Percentiles rank a stretch among this genome's conserved stretches.
Conservation (phyloP, 2,329 filamentous ascomycete species). For the Elsinoe perseae region DNA sequence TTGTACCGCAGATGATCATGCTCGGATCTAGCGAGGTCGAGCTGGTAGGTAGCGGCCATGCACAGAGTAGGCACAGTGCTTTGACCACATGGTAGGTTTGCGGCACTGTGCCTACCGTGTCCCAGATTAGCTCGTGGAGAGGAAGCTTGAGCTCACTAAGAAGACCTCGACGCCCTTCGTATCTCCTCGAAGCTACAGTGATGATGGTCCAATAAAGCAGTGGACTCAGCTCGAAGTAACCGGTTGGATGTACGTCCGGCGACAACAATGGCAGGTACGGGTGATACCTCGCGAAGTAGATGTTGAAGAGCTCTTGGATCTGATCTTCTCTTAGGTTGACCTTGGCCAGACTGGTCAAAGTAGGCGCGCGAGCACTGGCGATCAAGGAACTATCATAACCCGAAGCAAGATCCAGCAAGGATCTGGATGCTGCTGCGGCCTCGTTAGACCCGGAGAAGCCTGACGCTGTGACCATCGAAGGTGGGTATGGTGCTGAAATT, state of each 20-base stretch:
- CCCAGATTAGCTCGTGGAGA: slow-evolving; percentile 65
- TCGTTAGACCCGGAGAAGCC: slow-evolving; percentile 30
- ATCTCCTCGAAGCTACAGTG: slow-evolving; percentile 66
- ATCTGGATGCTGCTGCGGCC: slow-evolving; percentile 32
- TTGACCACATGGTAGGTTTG: slow-evolving; percentile 76
- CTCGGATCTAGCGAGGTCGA: slow-evolving; percentile 73
- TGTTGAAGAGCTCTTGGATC: slow-evolving; percentile 54
- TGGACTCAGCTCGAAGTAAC: slow-evolving; percentile 68
- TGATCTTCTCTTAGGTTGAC: slow-evolving; percentile 38
- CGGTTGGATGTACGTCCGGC: slow-evolving; percentile 48
- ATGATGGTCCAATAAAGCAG: slow-evolving; percentile 82
- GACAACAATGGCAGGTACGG: slow-evolving; percentile 70
- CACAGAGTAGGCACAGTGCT: slow-evolving; percentile 69
- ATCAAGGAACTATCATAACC: slow-evolving; percentile 35
- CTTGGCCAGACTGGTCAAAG: slow-evolving; percentile 51
- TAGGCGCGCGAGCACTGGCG: slow-evolving; percentile 48
- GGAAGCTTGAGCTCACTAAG: slow-evolving; percentile 59
- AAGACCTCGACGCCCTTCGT: slow-evolving; percentile 54
- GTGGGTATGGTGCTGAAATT: slow-evolving; percentile 2
- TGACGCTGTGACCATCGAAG: slow-evolving; percentile 16
- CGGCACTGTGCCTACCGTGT: slow-evolving; percentile 67
- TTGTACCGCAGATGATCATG: slow-evolving; percentile 71
- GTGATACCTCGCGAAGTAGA: slow-evolving; percentile 70
- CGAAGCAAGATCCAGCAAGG: slow-evolving; percentile 33
- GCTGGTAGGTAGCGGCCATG: slow-evolving; percentile 76